Evolutionary conservation across 345 rosid species (phyloP).

Genomic region (Punica granatum): DNA sequence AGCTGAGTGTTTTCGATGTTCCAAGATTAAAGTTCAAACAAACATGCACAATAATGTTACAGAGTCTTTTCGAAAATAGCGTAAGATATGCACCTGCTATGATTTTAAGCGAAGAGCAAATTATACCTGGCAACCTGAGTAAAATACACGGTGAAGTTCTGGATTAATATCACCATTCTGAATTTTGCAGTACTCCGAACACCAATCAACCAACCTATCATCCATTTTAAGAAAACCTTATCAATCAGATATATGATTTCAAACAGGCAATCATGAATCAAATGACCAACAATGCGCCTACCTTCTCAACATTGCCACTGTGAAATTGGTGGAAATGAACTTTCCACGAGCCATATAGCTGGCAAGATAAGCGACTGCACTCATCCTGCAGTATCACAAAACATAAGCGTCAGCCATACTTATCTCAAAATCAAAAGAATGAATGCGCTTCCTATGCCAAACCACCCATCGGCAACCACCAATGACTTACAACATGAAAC

Average conservation of each 20-base stretch:
- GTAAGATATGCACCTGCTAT: not conserved
- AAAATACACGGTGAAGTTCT: conserved; percentile 50
- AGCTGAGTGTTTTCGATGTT: not conserved
- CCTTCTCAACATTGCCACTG: conserved; percentile 56
- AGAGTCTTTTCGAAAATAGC: not conserved
- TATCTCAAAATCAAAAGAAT: not conserved
- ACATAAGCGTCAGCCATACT: not conserved
- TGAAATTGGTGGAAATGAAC: conserved; percentile 45
- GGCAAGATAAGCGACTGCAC: conserved; percentile 65
- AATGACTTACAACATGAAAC: not conserved
- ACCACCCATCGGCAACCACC: not conserved
- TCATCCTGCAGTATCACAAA: conserved; percentile 26
- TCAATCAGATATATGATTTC: not conserved
- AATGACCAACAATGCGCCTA: not conserved
- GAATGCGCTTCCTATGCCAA: not conserved
- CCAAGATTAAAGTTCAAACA: not conserved
- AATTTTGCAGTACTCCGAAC: conserved; percentile 44
- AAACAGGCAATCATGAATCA: not conserved
- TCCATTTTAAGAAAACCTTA: not conserved
- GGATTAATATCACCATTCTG: conserved; percentile 46
- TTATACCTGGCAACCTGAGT: conserved; percentile 79
- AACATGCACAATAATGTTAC: no score
- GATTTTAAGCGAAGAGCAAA: not conserved
- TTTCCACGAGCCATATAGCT: conserved; percentile 87
- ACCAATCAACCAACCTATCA: conserved; percentile 68